Conservation (phyloP, 805 yeast genomes). For the Kluyveromyces wickerhamii region DNA sequence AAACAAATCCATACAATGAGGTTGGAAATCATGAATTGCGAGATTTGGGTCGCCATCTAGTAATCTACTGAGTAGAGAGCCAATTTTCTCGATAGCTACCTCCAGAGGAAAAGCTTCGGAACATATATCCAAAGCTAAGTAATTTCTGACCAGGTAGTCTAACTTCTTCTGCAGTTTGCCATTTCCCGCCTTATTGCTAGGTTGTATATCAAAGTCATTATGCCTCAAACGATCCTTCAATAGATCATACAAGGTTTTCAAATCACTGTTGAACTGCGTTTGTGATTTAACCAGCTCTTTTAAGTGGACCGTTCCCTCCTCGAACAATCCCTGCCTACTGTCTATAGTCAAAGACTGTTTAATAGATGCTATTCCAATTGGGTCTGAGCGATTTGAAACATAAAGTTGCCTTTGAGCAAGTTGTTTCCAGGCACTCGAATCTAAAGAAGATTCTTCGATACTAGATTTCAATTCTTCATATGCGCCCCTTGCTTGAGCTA, state of each 20-base stretch:
- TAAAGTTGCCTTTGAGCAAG: slow-evolving; percentile 20
- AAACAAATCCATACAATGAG: slow-evolving; percentile 8
- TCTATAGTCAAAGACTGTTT: slow-evolving; percentile 11
- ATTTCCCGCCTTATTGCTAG: slow-evolving; percentile 5
- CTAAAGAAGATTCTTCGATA: slow-evolving; percentile 2
- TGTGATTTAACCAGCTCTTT: slow-evolving; percentile 13
- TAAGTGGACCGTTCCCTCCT: slow-evolving; percentile 4
- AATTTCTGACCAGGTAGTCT: slow-evolving; percentile 10
- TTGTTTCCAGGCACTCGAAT: slow-evolving; percentile 13
- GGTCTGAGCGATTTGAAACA: slow-evolving; percentile 28
- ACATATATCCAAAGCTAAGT: slow-evolving; percentile 14
- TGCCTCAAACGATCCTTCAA: slow-evolving; percentile 6
- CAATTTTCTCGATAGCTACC: slow-evolving; percentile 6
- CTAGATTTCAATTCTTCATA: slow-evolving; percentile 10
- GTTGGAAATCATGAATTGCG: slow-evolving; percentile 13
- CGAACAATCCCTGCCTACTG: not conserved
- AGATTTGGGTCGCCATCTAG: slow-evolving; percentile 14
- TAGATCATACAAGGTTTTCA: slow-evolving; percentile 10
- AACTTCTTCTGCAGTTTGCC: slow-evolving; percentile 9
- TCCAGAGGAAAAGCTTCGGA: slow-evolving; percentile 6
- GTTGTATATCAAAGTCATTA: not conserved
- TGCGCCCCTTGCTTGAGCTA: slow-evolving; percentile 12
- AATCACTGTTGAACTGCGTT: slow-evolving; percentile 13
- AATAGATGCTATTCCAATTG: slow-evolving; percentile 22
- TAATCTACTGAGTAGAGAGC: slow-evolving; percentile 11